Evolutionary conservation across 2,329 filamentous ascomycete species (phyloP), one percentile per base, ranked within the genome.

Genomic region (Mariannaea sp.): DNA sequence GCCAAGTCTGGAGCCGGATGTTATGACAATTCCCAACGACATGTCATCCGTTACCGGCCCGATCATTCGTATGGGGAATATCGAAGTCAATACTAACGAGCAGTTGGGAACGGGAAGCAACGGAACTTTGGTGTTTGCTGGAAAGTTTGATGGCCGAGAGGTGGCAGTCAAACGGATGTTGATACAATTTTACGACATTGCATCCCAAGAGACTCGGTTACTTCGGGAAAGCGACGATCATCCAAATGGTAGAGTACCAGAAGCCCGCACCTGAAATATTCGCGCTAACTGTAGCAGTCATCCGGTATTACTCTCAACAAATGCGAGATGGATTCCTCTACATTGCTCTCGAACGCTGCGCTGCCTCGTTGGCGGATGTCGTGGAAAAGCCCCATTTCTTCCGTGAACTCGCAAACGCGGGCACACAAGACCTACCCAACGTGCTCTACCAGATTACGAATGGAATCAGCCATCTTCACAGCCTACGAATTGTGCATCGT

Each of bases 131-230:
- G 94, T 99, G 1, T 97, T 94, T 71, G 88, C 90, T 42, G 94
- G 94, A n/a, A 90, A 87, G 48, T 97, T 96, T 70, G 94, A 96
- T 70, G 92, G 92, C 19, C 87, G 92, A 44, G 88, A 92, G 38
- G 93, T 99, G 20, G 94, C 94, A 1, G 91, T 99, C 41, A 99
- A 99, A 78, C 86, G 94, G 27, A 96, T 99, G 91, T 79, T 97
- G 56, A 90, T 93, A 27, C 90, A 96, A 62, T 97, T 97, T 65
- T 97, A 92, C 69, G 93, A 96, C 60, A 90, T 99, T 62, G 94
- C 94, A 1, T 92, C 90, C 9, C 92, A 96, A 66, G 94, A 99
- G 73, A 96, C 96, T 1, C 88, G 88, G 55, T 79, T 97, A 46
- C 75, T 99, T 9, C 83, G 95, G 55, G 92, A 97, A 71, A 97